Conservation (phyloP, 1,284 basidiomycete genomes). For the Trametes sp. region DNA sequence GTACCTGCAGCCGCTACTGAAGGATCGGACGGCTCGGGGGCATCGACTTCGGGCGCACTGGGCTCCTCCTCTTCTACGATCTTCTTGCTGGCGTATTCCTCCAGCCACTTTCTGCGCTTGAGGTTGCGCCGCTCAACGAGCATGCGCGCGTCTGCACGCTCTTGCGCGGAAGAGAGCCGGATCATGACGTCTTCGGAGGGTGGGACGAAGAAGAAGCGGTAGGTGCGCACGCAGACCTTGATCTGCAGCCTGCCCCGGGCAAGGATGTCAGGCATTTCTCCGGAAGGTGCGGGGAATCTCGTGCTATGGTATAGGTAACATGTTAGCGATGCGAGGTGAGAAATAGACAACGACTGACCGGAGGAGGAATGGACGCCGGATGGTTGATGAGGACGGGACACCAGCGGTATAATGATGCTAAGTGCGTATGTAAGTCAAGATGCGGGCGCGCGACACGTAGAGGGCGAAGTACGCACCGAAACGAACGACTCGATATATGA, state of each 20-base stretch:
- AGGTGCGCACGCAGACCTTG: conserved; percentile 86
- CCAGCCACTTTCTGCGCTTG: conserved; percentile 42
- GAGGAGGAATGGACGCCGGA: conserved; percentile 78
- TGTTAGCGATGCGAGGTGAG: not conserved
- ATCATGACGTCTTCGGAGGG: conserved; percentile 74
- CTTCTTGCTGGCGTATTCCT: conserved; percentile 35
- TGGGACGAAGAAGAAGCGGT: conserved; percentile 85
- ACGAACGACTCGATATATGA: conserved; percentile 91
- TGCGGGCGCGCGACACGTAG: not conserved
- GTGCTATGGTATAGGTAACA: conserved; percentile 13
- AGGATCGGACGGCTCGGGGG: not conserved
- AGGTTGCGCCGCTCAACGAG: conserved; percentile 32
- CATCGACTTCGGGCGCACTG: not conserved
- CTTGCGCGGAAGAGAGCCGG: conserved; percentile 46
- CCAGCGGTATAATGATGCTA: conserved; percentile 63
- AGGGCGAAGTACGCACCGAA: conserved; percentile 56
- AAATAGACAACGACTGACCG: conserved; percentile 54
- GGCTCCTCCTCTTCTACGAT: conserved; percentile 19
- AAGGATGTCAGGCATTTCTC: conserved; percentile 30
- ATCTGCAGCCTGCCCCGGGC: conserved; percentile 76
- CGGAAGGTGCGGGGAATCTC: conserved; percentile 24
- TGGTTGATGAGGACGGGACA: conserved; percentile 52
- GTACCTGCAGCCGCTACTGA: too few relatives aligned
- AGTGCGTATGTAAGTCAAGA: not conserved
- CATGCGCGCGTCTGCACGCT: conserved; percentile 38